Evolutionary conservation across 345 rosid species (phyloP), one percentile per base, ranked within the genome.

Genomic region (Pseudoturritis turrita): DNA sequence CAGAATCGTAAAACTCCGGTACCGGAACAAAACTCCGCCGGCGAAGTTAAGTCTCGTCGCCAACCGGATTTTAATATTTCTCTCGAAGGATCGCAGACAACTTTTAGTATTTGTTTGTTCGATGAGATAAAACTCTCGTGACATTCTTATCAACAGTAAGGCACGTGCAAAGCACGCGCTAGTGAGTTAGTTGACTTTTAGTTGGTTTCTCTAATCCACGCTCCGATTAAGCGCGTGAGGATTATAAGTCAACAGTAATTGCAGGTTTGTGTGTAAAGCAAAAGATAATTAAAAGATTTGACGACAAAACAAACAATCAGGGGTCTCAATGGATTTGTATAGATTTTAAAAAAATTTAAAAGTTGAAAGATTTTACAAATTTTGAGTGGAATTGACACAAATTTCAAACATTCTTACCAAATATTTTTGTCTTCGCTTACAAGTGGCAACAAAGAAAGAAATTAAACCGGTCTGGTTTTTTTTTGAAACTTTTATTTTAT

Each of bases 181-280:
- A n/a, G 7, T 75, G 31, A 41, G 55, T 61, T 43, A 41, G 57
- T 60, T 67, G 64, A 62, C 45, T 68, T 68, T 51, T 74, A 7
- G 37, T n/a, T 65, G 8, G 13, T 0, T 26, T 39, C 17, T 31
- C 5, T 7, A 10, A 22, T 33, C 0, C 47, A 68, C 57, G 73
- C 5, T 3, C 31, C 3, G 23, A 3, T 23, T 4, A 11, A 15
- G 64, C 74, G 70, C 50, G 79, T 75, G 74, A 1, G 11, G 17
- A 3, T 3, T 33, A 37, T 5, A 28, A 26, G 47, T 21, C 77
- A 62, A 40, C 54, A 39, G 17, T 43, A 37, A 22, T 41, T 50
- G 6, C 11, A 26, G 18, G 4, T 33, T 57, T 57, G 17, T 15
- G 41, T 62, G 50, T 23, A 10, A 37, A 21, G 43, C 10, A 36